Base-by-base conservation (phyloP, 768 basidiomycete genomes). In the Lactifluus volemus region DNA sequence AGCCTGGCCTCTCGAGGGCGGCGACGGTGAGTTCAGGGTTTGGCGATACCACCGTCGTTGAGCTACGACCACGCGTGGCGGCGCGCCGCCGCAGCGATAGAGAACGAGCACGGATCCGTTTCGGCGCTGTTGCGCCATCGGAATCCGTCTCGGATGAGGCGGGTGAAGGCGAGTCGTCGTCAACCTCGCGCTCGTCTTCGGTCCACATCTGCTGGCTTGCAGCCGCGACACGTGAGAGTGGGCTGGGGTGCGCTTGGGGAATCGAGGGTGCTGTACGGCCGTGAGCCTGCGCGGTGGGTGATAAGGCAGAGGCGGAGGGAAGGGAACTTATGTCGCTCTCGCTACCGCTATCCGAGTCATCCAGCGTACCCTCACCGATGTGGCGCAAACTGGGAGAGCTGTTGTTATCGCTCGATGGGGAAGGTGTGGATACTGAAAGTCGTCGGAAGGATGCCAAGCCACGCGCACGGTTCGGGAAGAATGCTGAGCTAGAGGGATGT, bases 361-460 rank as follows among this genome's bases (percentile, higher is more conserved):
- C 85, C 4, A 92, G 72, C 1, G 85, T 86, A 30, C 89, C 88
- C 67, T 90, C 89, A 4, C 89, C 89, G 11, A 85, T 81, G 66
- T 89, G 84, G 1, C 81, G 75, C 36, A 82, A 72, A 60, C 81
- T 87, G 10, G 59, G 45, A 12, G 61, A 69, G 47, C 70, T 74
- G 3, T 70, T 69, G 49, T 66, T 73, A 38, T 75, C 75, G 53
- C 71, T 73, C 38, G 67, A 69, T 25, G 25, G 25, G 0, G 65
- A 53, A 53, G 73, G 76, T 34, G 78, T 38, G 51, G 58, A 76
- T 34, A 79, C 67, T 0, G 84, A 84, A 3, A 78, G 72, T 6
- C 80, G 78, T 21, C 76, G 75, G 56, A 75, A 76, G 2, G 78
- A 66, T 1, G 73, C 64, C 2, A 63, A 51, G 12, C 66, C 57